A percentile compares a stretch with the other conserved stretches of the same genome.
phyloP scores from a whole-genome alignment of 2,329 filamentous ascomycete genomes.

The Thermothelomyces thermophilus region DNA sequence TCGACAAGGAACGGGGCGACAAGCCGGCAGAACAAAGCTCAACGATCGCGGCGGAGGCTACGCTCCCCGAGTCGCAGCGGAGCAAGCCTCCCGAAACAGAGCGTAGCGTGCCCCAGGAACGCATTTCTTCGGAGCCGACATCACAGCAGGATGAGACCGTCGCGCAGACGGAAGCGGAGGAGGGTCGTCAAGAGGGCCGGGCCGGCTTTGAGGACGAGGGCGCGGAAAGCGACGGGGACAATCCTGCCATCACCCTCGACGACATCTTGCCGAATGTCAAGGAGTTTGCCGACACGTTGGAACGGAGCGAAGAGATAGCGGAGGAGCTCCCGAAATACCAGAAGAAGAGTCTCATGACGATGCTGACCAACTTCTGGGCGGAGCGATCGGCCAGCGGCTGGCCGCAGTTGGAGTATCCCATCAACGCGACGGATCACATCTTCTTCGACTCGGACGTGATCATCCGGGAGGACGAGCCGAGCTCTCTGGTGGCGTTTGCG shows the following conservation, averaged over 20 bases:
- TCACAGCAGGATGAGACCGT: slow-evolving; percentile 33
- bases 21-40: slow-evolving; percentile 29
- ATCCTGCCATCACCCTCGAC: slow-evolving; percentile 57
- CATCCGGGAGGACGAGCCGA: slow-evolving; percentile 93
- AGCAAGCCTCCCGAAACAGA: slow-evolving; percentile 11
- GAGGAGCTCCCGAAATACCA: slow-evolving; percentile 85
- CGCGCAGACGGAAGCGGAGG: slow-evolving; percentile 38
- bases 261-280: slow-evolving; percentile 59
- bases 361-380: slow-evolving; percentile 96
- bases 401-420: slow-evolving; percentile 85
- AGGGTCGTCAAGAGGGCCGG: slow-evolving; percentile 44
- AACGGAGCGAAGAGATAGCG: slow-evolving; percentile 52
- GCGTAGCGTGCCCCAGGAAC: slow-evolving; percentile 12
- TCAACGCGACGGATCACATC: slow-evolving; percentile 83
- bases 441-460: slow-evolving; percentile 97
- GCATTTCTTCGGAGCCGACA: slow-evolving; percentile 29
- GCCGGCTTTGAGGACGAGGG: slow-evolving; percentile 65
- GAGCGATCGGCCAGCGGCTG: slow-evolving; percentile 94
- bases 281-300: slow-evolving; percentile 56
- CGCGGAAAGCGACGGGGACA: slow-evolving; percentile 64
- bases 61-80: slow-evolving; percentile 12
- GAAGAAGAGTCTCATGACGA: slow-evolving; percentile 87
- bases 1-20: slow-evolving; percentile 31
- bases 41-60: slow-evolving; percentile 2
- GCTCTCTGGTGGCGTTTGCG: slow-evolving; percentile 89